phyloP scores from a whole-genome alignment of 805 yeast genomes.

The Metschnikowia amazonensis region DNA sequence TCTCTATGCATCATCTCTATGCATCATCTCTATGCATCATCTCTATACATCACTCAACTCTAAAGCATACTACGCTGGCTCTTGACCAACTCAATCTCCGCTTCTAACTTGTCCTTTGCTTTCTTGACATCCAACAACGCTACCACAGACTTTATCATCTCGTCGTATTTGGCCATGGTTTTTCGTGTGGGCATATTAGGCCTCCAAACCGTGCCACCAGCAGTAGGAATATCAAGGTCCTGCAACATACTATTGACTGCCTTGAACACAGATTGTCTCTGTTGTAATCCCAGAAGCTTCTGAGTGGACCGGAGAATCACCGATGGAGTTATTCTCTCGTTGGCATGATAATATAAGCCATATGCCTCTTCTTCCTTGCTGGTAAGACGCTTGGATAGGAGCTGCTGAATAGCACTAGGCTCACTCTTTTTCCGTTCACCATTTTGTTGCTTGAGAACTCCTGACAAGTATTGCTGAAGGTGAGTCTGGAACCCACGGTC shows the following conservation, averaged over 20 bases:
- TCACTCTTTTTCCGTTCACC: conserved; percentile 28
- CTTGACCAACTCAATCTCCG: conserved; percentile 54
- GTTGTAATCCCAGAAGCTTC: conserved; percentile 41
- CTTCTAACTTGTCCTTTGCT: conserved; percentile 81
- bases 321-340: conserved; percentile 70
- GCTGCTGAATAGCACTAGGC: conserved; percentile 37
- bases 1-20: too few species aligned
- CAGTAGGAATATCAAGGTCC: conserved; percentile 73
- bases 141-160: conserved; percentile 62
- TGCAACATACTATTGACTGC: conserved; percentile 66
- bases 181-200: conserved; percentile 86
- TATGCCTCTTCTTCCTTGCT: conserved; percentile 78
- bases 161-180: conserved; percentile 74
- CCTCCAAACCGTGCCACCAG: conserved; percentile 48
- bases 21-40: too few species aligned
- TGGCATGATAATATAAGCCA: conserved; percentile 75
- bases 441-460: conserved; percentile 34
- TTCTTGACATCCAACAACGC: conserved; percentile 78
- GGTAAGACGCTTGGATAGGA: conserved; percentile 55
- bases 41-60: neutral
- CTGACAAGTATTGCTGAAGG: conserved; percentile 40
- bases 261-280: conserved; percentile 70
- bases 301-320: conserved; percentile 73
- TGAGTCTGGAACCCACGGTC: conserved; percentile 44
- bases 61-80: conserved; percentile 36